Evolutionary conservation across 495 filamentous ascomycete genomes (phyloP).

Genomic region (Lentithecium fluviatile): DNA sequence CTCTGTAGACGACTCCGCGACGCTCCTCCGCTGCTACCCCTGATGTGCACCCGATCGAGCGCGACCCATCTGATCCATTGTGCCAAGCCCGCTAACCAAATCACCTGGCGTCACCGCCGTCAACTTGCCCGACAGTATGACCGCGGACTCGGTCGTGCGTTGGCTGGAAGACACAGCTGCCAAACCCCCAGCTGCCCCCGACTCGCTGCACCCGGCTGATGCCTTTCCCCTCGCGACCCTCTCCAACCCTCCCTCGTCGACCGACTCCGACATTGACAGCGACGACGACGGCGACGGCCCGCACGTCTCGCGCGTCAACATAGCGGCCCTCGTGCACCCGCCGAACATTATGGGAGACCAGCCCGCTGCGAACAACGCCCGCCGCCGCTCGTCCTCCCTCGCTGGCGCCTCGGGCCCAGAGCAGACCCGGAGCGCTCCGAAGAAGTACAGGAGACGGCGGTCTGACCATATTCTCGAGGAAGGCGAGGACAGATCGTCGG

Average conservation of each 20-base stretch:
- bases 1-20: background rate
- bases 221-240: constrained; percentile 33
- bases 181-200: constrained; percentile 16
- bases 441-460: constrained; percentile 19
- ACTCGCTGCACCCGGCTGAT: constrained; percentile 33
- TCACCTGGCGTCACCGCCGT: background rate
- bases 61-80: background rate
- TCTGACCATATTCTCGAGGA: constrained; percentile 25
- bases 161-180: constrained; percentile 20
- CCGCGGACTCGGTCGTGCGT: constrained; percentile 12
- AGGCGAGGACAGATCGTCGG: constrained; percentile 28
- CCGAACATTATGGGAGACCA: constrained; percentile 29
- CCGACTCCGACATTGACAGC: constrained; percentile 10
- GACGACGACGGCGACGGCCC: constrained; percentile 16
- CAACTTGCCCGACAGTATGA: constrained; percentile 10
- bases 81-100: constrained; percentile 1
- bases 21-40: background rate
- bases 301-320: constrained; percentile 8
- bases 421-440: background rate
- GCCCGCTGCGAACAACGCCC: constrained; percentile 21
- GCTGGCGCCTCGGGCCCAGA: constrained; percentile 16
- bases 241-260: constrained; percentile 30
- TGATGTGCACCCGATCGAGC: constrained; percentile 6
- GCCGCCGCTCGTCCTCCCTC: constrained; percentile 31
- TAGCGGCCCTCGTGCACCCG: constrained; percentile 27